A percentile compares a stretch with the other conserved stretches of the same genome.
Evolutionary conservation across 345 rosid genomes (phyloP).

Genomic region (Boechera stricta): DNA sequence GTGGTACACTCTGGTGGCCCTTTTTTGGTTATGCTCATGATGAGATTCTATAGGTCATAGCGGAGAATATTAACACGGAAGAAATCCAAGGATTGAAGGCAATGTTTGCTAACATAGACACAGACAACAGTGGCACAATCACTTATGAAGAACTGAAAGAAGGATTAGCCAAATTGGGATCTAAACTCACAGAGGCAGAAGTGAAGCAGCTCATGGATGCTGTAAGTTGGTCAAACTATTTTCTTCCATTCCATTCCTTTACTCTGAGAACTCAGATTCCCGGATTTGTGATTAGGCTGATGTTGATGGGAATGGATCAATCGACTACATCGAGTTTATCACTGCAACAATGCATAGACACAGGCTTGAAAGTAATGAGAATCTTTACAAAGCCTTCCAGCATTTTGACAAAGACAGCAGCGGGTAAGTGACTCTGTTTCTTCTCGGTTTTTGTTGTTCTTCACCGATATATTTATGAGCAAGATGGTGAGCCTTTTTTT

Average conservation of each 20-base stretch:
- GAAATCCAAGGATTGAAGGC: constrained; percentile 85
- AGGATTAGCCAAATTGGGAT: constrained; percentile 84
- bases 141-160: constrained; percentile 87
- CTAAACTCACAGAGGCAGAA: constrained; percentile 86
- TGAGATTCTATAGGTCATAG: constrained; percentile 65
- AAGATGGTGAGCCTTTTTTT: neutral
- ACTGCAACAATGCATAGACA: constrained; percentile 95
- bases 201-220: constrained; percentile 95
- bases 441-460: neutral
- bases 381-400: constrained; percentile 87
- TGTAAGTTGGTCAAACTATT: constrained; percentile 51
- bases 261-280: neutral
- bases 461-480: neutral
- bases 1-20: neutral
- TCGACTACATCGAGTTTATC: constrained; percentile 93
- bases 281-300: constrained; percentile 66
- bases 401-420: constrained; percentile 91
- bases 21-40: constrained; percentile 3
- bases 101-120: constrained; percentile 87
- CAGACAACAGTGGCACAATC: constrained; percentile 88
- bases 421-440: constrained; percentile 56
- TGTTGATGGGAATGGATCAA: constrained; percentile 89
- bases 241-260: constrained; percentile 3
- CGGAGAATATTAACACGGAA: constrained; percentile 76
- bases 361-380: constrained; percentile 81